phyloP scores from a whole-genome alignment of 345 rosid species.

The Salix caprea region DNA sequence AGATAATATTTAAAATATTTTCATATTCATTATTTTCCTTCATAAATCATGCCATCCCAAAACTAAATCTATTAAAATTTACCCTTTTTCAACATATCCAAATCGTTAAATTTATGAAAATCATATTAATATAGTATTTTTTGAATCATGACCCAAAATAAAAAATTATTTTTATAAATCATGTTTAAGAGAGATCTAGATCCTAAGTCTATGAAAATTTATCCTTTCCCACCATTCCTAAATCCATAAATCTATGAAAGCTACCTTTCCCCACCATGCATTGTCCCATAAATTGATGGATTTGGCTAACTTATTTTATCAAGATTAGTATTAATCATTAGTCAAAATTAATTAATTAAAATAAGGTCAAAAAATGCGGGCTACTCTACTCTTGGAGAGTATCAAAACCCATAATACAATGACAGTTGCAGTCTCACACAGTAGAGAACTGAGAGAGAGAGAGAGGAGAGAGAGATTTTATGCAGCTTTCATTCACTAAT shows the following conservation, averaged over 20 bases:
- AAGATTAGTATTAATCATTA: background rate
- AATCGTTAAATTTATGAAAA: no score
- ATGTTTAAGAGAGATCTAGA: no score
- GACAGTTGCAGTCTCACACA: conserved; percentile 3
- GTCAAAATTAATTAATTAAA: background rate
- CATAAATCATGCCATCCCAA: no score
- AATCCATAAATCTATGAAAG: background rate
- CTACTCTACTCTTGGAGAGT: background rate
- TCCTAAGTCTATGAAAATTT: no score
- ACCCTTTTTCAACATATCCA: no score
- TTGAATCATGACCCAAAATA: background rate
- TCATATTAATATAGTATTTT: no score
- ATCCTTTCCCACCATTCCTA: background rate
- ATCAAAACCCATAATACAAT: conserved; percentile 5
- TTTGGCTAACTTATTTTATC: no score
- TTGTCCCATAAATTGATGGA: background rate
- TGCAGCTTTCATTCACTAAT: conserved; percentile 48
- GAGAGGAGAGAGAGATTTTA: conserved; percentile 13
- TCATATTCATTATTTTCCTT: background rate
- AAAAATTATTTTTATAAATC: background rate
- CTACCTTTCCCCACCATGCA: background rate
- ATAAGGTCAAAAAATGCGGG: background rate
- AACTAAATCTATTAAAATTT: no score
- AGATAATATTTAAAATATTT: background rate
- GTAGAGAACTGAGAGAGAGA: conserved; percentile 1